A percentile compares a stretch with the other conserved stretches of the same genome.
Conservation (phyloP, 2,329 filamentous ascomycete genomes). For the Colletotrichum sp. region DNA sequence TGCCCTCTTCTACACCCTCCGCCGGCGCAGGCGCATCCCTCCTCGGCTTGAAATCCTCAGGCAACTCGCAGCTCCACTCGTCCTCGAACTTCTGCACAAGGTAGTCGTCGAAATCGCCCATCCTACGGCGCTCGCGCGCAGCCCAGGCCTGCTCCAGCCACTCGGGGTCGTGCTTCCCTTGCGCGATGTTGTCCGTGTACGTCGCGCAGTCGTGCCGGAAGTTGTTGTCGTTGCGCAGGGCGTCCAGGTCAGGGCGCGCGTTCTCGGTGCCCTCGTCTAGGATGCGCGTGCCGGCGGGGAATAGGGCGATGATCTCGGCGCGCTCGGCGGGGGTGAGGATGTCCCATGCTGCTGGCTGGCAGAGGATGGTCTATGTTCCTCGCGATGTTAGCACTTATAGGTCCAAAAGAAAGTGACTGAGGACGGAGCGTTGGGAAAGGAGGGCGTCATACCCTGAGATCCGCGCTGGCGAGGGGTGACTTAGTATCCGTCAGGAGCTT, state of each 20-base stretch:
- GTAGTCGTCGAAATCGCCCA: slow-evolving; percentile 56
- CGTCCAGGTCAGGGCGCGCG: slow-evolving; percentile 44
- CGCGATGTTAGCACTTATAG: neutral
- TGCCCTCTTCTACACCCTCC: neutral
- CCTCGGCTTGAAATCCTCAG: slow-evolving; percentile 16
- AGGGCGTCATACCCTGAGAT: slow-evolving; percentile 36
- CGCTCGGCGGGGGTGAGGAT: slow-evolving; percentile 36
- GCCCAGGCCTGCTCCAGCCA: slow-evolving; percentile 59
- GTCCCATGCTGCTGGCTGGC: slow-evolving; percentile 43
- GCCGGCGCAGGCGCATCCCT: neutral
- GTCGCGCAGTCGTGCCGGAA: slow-evolving; percentile 54
- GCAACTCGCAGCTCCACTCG: slow-evolving; percentile 52
- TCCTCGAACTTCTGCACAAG: slow-evolving; percentile 49
- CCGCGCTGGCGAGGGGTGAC: slow-evolving; percentile 42
- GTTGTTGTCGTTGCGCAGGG: slow-evolving; percentile 52
- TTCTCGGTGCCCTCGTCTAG: slow-evolving; percentile 36
- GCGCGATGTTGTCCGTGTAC: slow-evolving; percentile 50
- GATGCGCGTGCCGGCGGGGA: slow-evolving; percentile 42
- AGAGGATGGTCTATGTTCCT: slow-evolving; percentile 36
- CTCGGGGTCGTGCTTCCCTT: slow-evolving; percentile 55
- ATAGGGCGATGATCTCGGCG: slow-evolving; percentile 40
- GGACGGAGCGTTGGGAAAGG: neutral
- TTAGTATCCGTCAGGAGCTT: slow-evolving; percentile 39
- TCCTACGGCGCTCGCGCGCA: slow-evolving; percentile 53
- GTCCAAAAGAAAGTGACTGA: too few species aligned